Evolutionary conservation across 805 yeast genomes (phyloP), one percentile per base, ranked within the genome.

Genomic region (Metschnikowia similis): DNA sequence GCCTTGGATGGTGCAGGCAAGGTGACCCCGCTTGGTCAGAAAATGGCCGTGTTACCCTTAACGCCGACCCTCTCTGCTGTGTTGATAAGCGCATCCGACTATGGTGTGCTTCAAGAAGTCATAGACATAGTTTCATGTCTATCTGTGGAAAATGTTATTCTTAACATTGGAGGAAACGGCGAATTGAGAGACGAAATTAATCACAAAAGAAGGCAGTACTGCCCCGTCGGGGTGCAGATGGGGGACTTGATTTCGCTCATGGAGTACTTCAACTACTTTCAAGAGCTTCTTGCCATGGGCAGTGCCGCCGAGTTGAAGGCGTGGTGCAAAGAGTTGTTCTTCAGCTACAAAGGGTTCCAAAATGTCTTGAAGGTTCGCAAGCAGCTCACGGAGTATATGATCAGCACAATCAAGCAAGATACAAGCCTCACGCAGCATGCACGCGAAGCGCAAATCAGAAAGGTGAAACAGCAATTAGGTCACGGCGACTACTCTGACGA

Each of bases 21-120:
- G 28, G 83, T 94, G 54, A 92, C 98, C 0, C 68, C 74, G 1
- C 67, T 88, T 34, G 99, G 99, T n/a, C 72, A 76, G 45, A 79
- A 87, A 58, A 89, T 94, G 92, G 89, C 95, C 0, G 77, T 89
- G 13, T 72, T 94, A 53, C 99, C 99, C 0, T 76, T 94, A 29
- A 86, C 90, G n/a, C 98, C 99, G 0, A 94, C 88, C 60, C 74
- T 94, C 41, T 86, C 96, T 4, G 89, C 90, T 0, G 97, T 92
- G 8, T 72, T 94, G 48, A 72, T 94, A 31, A 75, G 79, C 27
- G 96, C 97, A 0, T 69, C 76, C 51, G 82, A 80, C 41, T 74
- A 70, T 17, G 75, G 77, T 1, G 82, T 86, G 42, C 67, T 89
- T 6, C 69, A 70, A 1, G 80, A 85, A 1, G 96, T 88, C 1